Conservation (phyloP, 1,139 yeast genomes). For the Pichia norvegensis region DNA sequence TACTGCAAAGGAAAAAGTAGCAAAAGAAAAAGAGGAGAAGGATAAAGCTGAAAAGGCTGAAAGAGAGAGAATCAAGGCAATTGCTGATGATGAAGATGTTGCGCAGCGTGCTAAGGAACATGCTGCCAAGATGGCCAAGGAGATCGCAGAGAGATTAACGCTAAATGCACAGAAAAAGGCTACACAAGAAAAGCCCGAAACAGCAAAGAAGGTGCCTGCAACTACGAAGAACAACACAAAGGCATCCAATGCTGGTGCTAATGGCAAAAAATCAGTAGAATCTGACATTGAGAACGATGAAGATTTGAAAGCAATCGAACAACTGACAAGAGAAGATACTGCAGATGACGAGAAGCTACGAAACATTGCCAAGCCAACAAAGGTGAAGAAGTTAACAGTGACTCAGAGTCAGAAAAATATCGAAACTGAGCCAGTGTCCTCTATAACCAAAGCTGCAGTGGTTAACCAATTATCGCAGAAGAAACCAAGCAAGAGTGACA, state of each 20-base stretch:
- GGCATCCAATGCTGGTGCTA: background rate
- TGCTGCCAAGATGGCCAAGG: slow-evolving; percentile 1
- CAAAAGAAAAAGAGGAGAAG: slow-evolving; percentile 4
- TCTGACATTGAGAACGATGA: slow-evolving; percentile 5
- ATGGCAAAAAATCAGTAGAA: background rate
- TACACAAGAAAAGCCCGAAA: background rate
- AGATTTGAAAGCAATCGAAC: slow-evolving; percentile 5
- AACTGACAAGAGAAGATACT: slow-evolving; percentile 10
- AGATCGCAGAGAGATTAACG: slow-evolving; percentile 1
- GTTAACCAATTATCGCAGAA: background rate
- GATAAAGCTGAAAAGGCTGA: slow-evolving; percentile 1
- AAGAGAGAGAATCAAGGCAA: background rate
- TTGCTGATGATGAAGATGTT: slow-evolving; percentile 3
- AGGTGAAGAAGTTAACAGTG: slow-evolving; percentile 5
- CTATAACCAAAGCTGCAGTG: background rate
- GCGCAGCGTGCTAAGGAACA: slow-evolving; percentile 1
- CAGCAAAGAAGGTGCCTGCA: background rate
- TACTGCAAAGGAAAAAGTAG: slow-evolving; percentile 17
- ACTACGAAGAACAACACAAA: background rate
- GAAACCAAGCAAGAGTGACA: background rate
- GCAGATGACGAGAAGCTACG: slow-evolving; percentile 7
- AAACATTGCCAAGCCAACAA: slow-evolving; percentile 6
- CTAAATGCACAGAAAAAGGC: background rate
- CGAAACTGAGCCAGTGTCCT: background rate
- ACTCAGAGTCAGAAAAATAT: background rate